These are phyloP conservation scores for Globisporangium recalcitrans DNA, from an alignment of 352 stramenopile genomes.

Conservation along the genomic window DNA sequence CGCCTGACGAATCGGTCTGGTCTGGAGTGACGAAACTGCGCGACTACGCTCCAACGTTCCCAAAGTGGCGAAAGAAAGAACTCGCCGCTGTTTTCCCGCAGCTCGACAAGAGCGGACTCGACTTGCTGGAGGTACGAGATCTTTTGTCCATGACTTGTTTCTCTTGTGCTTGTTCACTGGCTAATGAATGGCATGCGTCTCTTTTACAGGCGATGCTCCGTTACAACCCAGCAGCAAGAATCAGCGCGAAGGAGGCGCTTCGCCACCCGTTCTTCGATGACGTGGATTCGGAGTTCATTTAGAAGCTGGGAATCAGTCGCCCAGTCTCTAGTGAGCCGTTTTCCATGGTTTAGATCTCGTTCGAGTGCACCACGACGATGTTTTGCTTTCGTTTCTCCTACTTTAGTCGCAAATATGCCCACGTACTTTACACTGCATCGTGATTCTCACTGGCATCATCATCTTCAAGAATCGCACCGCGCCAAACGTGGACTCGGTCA, in stretches of 20 bases:
- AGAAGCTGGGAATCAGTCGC: slow-evolving; percentile 12
- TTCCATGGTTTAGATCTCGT: not conserved
- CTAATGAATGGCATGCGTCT: not conserved
- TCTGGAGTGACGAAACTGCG: slow-evolving; percentile 94
- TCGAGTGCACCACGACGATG: not conserved
- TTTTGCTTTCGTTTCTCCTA: slow-evolving; percentile 6
- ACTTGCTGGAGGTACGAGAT: slow-evolving; percentile 51
- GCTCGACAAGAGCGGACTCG: slow-evolving; percentile 48
- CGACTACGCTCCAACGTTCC: slow-evolving; percentile 94
- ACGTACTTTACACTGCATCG: not conserved
- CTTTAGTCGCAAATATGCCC: slow-evolving; percentile 10
- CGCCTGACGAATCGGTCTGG: slow-evolving; percentile 95
- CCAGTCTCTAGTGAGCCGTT: not conserved
- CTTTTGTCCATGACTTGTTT: not conserved
- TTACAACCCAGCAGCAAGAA: slow-evolving; percentile 64
- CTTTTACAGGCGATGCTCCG: slow-evolving; percentile 53
- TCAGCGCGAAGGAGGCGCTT: slow-evolving; percentile 78
- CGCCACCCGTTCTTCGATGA: slow-evolving; percentile 85
- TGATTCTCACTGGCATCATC: not conserved
- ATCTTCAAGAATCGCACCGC: not conserved
- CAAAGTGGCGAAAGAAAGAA: slow-evolving; percentile 92
- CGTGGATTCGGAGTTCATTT: slow-evolving; percentile 68
- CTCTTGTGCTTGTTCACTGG: not conserved
- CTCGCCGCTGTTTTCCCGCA: slow-evolving; percentile 60
- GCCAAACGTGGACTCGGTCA: not conserved